Evolutionary conservation across 1,284 basidiomycete genomes (phyloP).

Genomic region (Irpex sp.): DNA sequence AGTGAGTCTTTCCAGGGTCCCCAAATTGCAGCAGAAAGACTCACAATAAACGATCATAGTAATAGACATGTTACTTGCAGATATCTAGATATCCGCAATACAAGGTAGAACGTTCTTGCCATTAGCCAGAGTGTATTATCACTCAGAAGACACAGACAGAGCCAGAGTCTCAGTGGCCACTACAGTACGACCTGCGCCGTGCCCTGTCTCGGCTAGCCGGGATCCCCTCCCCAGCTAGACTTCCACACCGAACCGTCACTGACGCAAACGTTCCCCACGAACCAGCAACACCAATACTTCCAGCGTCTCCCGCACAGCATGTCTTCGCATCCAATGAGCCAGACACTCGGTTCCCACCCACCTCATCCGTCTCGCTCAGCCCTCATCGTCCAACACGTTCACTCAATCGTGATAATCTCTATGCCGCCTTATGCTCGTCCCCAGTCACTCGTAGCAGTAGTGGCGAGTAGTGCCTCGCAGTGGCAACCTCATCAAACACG

Average conservation of each 20-base stretch:
- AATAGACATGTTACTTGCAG: neutral
- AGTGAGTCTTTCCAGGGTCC: neutral
- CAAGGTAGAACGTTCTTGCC: neutral
- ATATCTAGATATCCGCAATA: neutral
- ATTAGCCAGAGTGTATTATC: neutral
- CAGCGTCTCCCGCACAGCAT: neutral
- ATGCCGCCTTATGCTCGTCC: neutral
- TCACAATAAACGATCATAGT: neutral
- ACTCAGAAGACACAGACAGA: neutral
- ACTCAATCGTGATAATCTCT: neutral
- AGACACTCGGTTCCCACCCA: neutral
- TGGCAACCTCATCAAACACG: constrained; percentile 2
- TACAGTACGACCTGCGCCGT: neutral
- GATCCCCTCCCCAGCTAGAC: neutral
- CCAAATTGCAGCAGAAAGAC: neutral
- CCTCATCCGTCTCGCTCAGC: constrained; percentile 6
- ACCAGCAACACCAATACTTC: neutral
- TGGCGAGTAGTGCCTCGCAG: neutral
- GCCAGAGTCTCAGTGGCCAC: neutral
- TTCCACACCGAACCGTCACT: neutral
- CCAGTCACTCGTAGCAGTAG: neutral
- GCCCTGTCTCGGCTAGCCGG: neutral
- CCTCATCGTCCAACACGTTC: neutral
- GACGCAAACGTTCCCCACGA: neutral
- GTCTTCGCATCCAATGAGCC: constrained; percentile 3